Conservation (phyloP, 2,329 filamentous ascomycete species). For the Curvularia spicifera region DNA sequence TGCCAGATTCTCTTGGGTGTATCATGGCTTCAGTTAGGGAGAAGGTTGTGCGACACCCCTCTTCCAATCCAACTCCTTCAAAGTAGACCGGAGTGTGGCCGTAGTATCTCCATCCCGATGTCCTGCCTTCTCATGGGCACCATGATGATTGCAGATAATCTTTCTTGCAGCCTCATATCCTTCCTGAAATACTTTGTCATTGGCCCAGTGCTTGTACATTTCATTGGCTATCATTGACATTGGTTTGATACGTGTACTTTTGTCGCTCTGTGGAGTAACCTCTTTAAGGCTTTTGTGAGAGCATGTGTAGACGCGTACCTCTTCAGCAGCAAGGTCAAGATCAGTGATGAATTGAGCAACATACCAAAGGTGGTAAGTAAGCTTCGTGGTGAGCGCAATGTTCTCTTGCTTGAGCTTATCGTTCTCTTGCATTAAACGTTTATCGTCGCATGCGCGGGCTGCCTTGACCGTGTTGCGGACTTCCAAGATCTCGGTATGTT, state of each 20-base stretch:
- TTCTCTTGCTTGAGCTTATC: neutral
- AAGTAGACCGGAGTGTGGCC: neutral
- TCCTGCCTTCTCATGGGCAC: slow-evolving; percentile 12
- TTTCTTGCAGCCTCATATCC: slow-evolving; percentile 6
- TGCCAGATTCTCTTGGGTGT: too few relatives aligned
- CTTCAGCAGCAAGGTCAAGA: slow-evolving; percentile 10
- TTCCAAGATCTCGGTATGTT: neutral
- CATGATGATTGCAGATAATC: slow-evolving; percentile 15
- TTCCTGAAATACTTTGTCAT: slow-evolving; percentile 9
- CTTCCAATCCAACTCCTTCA: neutral
- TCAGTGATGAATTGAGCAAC: slow-evolving; percentile 10
- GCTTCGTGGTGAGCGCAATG: neutral
- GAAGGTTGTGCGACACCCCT: neutral
- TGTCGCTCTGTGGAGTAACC: neutral
- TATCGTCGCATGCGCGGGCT: neutral
- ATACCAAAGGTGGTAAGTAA: neutral
- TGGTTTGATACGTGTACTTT: neutral
- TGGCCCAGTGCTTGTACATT: neutral
- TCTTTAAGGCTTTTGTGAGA: neutral
- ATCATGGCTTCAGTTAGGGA: neutral
- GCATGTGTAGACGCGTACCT: slow-evolving; percentile 17
- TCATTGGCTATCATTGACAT: neutral
- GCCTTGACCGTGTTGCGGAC: neutral
- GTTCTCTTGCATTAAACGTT: neutral
- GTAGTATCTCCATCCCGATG: neutral